Conservation (phyloP, 805 yeast species). For the Kodamaea lidongshanica region DNA sequence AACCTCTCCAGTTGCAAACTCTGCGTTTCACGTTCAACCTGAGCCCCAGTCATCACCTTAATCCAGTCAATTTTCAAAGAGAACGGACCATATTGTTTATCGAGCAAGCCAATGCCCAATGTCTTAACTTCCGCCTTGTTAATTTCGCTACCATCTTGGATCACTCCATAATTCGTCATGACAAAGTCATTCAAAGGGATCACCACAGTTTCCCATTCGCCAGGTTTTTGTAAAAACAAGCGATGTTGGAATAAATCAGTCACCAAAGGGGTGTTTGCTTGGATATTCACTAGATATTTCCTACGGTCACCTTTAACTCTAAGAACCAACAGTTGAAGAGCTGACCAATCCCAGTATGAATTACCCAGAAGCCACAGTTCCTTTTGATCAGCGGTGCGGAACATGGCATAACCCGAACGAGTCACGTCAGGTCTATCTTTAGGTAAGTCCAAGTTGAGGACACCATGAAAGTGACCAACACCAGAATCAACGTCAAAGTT, state of each 20-base stretch:
- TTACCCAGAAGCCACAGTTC: constrained; percentile 45
- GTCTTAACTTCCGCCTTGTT: constrained; percentile 63
- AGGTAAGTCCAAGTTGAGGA: constrained; percentile 63
- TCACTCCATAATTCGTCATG: constrained; percentile 74
- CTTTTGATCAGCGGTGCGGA: constrained; percentile 64
- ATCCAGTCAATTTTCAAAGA: constrained; percentile 65
- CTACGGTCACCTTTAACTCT: constrained; percentile 70
- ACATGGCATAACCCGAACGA: constrained; percentile 77
- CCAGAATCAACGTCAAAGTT: constrained; percentile 34
- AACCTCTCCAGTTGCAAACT: constrained; percentile 26
- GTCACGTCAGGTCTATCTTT: constrained; percentile 57
- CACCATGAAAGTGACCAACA: constrained; percentile 44
- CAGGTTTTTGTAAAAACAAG: constrained; percentile 61
- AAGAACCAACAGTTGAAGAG: constrained; percentile 54
- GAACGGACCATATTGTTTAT: constrained; percentile 72
- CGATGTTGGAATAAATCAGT: constrained; percentile 83
- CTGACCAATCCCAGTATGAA: constrained; percentile 64
- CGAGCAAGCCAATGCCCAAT: constrained; percentile 72
- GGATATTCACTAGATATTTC: constrained; percentile 72
- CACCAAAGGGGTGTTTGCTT: constrained; percentile 69
- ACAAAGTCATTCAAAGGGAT: constrained; percentile 76
- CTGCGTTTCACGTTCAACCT: constrained; percentile 37
- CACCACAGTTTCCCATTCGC: constrained; percentile 78
- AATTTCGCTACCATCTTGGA: constrained; percentile 45
- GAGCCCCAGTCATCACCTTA: constrained; percentile 57